Base-by-base conservation (phyloP, 345 rosid species). In the Trapa incisa region DNA sequence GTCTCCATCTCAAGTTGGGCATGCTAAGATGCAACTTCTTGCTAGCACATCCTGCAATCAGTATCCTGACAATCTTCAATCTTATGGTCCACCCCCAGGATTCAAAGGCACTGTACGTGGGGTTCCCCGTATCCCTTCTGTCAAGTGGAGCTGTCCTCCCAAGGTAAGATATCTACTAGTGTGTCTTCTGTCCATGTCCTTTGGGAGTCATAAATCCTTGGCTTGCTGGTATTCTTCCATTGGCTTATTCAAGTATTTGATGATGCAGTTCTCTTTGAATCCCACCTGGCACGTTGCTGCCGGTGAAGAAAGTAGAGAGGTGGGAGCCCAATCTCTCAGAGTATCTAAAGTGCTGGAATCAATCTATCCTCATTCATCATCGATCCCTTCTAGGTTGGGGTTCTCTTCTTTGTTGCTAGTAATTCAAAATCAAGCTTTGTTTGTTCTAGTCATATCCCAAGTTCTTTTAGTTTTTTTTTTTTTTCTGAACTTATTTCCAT, bases 251-350 rank as follows among this genome's bases (percentile, higher is more conserved):
- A 33, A 63, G 29, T 16, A 22, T 8, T 41, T 52, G 3, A 64
- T 57, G 45, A 13, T 57, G 33, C 47, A 91, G 97, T 72, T 85
- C 62, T 37, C 66, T 36, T 5, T 82, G 68, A 67, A 60, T 53
- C 61, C 47, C 8, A 7, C 61, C 67, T 86, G 87, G 89, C 68
- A 14, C 0, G 79, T 88, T 43, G 81, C 74, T 5, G 75, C 76
- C 57, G 90, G 87, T 60, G 87, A 80, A 60, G 89, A 86, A 70
- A 88, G 92, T 69, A 52, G 70, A 15, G 91, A 88, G 68, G 68
- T 63, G 6, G 52, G 32, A 66, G 70, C 71, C 64, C 82, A 90
- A 75, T 68, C 75, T 37, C 68, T 68, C 33, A 77, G 95, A 64
- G 86, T 74, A 67, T 47, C 74, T 8, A 82, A 75, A 56, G 76